Evolutionary conservation across 2,329 filamentous ascomycete species (phyloP).

Genomic region (Neodidymelliopsis sp.): DNA sequence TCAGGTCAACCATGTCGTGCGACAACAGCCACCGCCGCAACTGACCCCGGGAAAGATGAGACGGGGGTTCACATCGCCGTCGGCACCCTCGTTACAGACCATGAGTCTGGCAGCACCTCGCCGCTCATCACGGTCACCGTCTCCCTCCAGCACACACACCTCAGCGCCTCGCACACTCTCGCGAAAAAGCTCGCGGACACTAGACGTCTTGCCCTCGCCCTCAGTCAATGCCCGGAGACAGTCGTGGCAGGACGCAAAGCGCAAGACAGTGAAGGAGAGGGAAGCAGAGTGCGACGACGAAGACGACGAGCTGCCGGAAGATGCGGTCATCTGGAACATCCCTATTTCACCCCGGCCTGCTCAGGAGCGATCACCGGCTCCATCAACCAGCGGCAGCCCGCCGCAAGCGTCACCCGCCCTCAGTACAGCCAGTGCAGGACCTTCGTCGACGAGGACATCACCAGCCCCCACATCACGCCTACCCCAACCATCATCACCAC

Average conservation of each 20-base stretch:
- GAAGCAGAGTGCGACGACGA: slow-evolving; percentile 80
- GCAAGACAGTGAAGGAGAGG: slow-evolving; percentile 73
- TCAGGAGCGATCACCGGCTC: slow-evolving; percentile 49
- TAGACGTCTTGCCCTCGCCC: slow-evolving; percentile 41
- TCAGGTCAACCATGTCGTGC: slow-evolving; percentile 46
- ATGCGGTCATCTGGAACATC: slow-evolving; percentile 80
- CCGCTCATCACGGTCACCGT: slow-evolving; percentile 48
- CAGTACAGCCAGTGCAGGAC: slow-evolving; percentile 19
- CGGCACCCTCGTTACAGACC: slow-evolving; percentile 44
- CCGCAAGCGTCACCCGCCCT: slow-evolving; percentile 35
- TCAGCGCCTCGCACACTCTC: slow-evolving; percentile 43
- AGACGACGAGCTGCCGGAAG: slow-evolving; percentile 78
- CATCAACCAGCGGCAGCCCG: slow-evolving; percentile 39
- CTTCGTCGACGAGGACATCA: slow-evolving; percentile 35
- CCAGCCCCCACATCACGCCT: slow-evolving; percentile 33
- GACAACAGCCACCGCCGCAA: slow-evolving; percentile 25
- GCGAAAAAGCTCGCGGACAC: slow-evolving; percentile 42
- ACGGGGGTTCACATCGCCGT: slow-evolving; percentile 52
- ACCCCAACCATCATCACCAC: slow-evolving; percentile 32
- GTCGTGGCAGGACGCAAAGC: slow-evolving; percentile 70
- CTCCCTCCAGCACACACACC: slow-evolving; percentile 40
- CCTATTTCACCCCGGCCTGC: slow-evolving; percentile 72
- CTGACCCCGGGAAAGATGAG: slow-evolving; percentile 50
- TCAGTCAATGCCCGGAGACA: slow-evolving; percentile 51
- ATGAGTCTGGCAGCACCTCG: slow-evolving; percentile 40